Percentiles rank a stretch among this genome's conserved stretches.
Evolutionary conservation across 2,329 filamentous ascomycete species (phyloP).

Genomic region (Sclerotinia minor): DNA sequence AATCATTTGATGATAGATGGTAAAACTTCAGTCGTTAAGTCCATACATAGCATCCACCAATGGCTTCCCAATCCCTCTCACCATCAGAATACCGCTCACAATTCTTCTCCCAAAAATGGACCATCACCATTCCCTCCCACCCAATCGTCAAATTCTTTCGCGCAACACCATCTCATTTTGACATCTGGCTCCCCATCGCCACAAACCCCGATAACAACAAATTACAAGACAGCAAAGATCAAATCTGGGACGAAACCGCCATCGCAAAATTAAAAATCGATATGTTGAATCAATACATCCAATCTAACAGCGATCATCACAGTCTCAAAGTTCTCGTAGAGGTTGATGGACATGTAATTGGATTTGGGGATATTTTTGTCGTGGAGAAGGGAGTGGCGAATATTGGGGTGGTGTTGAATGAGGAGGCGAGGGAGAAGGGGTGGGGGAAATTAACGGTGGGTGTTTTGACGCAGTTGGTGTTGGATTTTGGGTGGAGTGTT

Average conservation of each 20-base stretch:
- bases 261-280: not conserved
- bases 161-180: slow-evolving; percentile 5
- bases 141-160: not conserved
- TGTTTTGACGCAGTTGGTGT: not conserved
- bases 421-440: not conserved
- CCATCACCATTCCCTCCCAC: not conserved
- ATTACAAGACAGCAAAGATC: not conserved
- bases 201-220: not conserved
- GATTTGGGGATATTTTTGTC: not conserved
- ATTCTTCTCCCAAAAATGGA: slow-evolving; percentile 4
- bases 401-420: slow-evolving; percentile 2
- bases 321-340: not conserved
- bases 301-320: not conserved
- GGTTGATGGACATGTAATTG: not conserved
- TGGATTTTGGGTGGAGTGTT: not conserved
- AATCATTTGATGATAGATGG: not conserved
- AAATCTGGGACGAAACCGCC: not conserved
- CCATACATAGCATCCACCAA: not conserved
- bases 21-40: not conserved
- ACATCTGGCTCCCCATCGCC: not conserved
- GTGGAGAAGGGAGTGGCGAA: not conserved
- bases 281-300: not conserved
- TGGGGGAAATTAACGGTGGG: not conserved
- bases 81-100: not conserved
- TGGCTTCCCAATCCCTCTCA: not conserved